Conservation (phyloP, 2,329 filamentous ascomycete genomes). For the Talaromyces sp. region DNA sequence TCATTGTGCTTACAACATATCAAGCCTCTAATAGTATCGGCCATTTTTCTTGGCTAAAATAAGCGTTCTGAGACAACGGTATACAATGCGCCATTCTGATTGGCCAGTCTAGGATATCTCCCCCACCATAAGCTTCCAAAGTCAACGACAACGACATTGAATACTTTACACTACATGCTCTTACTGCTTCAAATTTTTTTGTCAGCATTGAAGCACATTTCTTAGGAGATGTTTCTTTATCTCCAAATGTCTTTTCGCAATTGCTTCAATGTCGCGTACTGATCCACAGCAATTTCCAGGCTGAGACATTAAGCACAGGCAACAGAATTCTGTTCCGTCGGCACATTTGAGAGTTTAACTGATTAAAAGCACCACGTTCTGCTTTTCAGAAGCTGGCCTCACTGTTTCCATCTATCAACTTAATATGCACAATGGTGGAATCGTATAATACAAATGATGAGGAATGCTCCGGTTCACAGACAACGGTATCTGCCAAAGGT, state of each 20-base stretch:
- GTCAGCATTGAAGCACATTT: background rate
- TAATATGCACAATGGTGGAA: background rate
- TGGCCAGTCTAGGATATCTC: background rate
- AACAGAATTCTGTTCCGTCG: background rate
- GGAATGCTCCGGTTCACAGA: background rate
- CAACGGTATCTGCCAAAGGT: constrained; percentile 7
- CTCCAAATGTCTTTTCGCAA: background rate
- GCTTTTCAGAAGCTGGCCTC: background rate
- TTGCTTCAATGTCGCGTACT: background rate
- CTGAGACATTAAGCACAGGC: background rate
- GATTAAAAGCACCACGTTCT: background rate
- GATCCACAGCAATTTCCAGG: background rate
- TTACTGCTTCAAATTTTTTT: background rate
- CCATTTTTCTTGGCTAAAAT: background rate
- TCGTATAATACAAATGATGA: background rate
- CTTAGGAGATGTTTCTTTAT: background rate
- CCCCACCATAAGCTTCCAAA: no score
- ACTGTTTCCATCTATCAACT: background rate
- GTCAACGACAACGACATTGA: background rate
- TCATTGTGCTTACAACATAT: background rate
- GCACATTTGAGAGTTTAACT: background rate
- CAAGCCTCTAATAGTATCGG: background rate
- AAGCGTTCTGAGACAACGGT: background rate
- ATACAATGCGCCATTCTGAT: background rate
- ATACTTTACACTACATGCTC: background rate